Percentiles rank a stretch among this genome's conserved stretches.
phyloP scores from a whole-genome alignment of 495 filamentous ascomycete genomes.

The Penicillium ochrochloron region DNA sequence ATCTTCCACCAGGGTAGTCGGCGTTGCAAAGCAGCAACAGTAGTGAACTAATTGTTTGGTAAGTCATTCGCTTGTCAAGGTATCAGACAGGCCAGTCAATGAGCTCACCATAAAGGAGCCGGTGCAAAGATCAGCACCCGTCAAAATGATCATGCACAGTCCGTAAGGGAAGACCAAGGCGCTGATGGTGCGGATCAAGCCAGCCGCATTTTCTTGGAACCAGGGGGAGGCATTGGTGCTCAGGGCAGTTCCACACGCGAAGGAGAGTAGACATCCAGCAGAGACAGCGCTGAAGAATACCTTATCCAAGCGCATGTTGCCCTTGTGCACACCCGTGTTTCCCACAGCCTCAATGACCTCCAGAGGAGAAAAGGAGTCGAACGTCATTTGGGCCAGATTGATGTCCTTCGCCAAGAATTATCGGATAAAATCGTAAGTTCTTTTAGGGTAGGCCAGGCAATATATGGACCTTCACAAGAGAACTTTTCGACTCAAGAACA shows the following conservation, averaged over 20 bases:
- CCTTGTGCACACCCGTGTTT: conserved; percentile 52
- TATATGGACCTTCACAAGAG: background rate
- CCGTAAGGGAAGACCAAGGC: conserved; percentile 64
- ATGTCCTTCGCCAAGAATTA: background rate
- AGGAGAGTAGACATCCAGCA: conserved; percentile 56
- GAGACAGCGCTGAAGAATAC: conserved; percentile 59
- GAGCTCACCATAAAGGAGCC: conserved; percentile 58
- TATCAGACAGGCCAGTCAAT: background rate
- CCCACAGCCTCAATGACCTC: conserved; percentile 54
- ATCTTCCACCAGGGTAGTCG: conserved; percentile 54
- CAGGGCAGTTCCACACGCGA: conserved; percentile 57
- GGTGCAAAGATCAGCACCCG: conserved; percentile 63
- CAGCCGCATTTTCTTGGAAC: conserved; percentile 64
- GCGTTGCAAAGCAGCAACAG: conserved; percentile 57
- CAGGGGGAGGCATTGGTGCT: conserved; percentile 59
- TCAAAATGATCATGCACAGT: conserved; percentile 63
- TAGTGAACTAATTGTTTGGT: conserved; percentile 48
- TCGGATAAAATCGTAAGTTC: background rate
- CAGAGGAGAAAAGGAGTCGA: conserved; percentile 48
- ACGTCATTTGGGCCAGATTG: conserved; percentile 20
- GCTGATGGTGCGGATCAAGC: conserved; percentile 59
- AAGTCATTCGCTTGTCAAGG: background rate
- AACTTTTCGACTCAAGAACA: background rate
- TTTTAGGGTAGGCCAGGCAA: too few species aligned
- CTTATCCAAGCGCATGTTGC: conserved; percentile 57